Base-by-base conservation (phyloP, 345 rosid species). In the Eucalyptus cloeziana region DNA sequence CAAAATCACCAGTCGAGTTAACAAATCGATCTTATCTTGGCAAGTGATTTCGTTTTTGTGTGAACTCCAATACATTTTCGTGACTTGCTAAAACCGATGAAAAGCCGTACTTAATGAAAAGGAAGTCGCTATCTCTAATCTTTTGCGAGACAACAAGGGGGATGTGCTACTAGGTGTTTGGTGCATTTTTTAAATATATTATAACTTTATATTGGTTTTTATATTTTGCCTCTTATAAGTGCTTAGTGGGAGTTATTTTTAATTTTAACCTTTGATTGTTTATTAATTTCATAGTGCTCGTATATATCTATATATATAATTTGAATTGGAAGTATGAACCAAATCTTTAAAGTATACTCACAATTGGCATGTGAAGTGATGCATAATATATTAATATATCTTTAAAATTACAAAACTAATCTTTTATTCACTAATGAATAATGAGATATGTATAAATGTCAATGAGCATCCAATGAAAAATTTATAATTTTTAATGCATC, bases 1-100 rank as follows among this genome's bases (percentile, higher is more conserved):
- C 45, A 17, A 6, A 71, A 71, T 17, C 81, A 5, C 81, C 40
- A 11, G 13, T 69, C 24, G 4, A 33, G 25, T 69, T 33, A 17
- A 69, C 44, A 17, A 31, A 69, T 69, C 22, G 37, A 31, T 64
- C 76, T 64, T n/a, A 16, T 64, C 40, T 64, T 64, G 37, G 40
- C 19, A 69, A 69, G 24, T 17, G 44, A 5, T 69, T 33, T 31
- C 6, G 6, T 16, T 33, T 17, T 33, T 9, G 21, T 64, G 21
- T 16, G 43, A 69, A 33, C 80, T 8, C 22, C 17, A 13, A 69
- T 19, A 17, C 80, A 9, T 31, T 33, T 33, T 33, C 7, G 24
- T 1, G 44, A 69, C 44, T 69, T 2, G 0, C 2, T 69, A 16
- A 16, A 17, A 24, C 4, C 24, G 4, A 69, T 17, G 24, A 16